Percentiles rank a stretch among this genome's conserved stretches.
Conservation (phyloP, 495 filamentous ascomycete species). For the Talaromyces nanjingensis region DNA sequence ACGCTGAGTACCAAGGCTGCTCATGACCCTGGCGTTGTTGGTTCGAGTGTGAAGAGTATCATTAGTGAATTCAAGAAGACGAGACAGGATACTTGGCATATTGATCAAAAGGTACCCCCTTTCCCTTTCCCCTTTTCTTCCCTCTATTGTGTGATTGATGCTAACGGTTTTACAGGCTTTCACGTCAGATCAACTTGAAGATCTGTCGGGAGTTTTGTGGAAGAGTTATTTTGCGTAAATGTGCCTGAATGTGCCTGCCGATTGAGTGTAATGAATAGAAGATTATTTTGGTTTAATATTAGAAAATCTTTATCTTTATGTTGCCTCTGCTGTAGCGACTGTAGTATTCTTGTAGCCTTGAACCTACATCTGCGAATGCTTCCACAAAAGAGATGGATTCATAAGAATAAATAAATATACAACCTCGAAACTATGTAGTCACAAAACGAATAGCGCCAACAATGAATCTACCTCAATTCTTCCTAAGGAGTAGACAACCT, state of each 20-base stretch:
- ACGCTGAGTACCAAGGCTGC: constrained; percentile 78
- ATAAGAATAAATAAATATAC: neutral
- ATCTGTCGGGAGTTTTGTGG: constrained; percentile 94
- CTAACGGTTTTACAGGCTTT: constrained; percentile 58
- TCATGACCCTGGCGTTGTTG: constrained; percentile 84
- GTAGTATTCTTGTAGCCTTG: neutral
- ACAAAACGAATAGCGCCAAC: neutral
- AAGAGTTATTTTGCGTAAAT: constrained; percentile 95
- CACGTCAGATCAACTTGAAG: constrained; percentile 83
- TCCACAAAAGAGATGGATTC: neutral
- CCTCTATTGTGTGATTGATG: no score
- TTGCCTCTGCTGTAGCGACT: neutral
- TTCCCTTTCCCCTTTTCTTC: neutral
- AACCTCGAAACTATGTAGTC: neutral
- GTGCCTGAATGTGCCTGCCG: neutral
- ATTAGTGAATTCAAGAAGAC: constrained; percentile 99
- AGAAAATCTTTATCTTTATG: neutral
- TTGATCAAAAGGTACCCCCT: constrained; percentile 95
- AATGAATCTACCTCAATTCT: neutral
- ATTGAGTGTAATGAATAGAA: neutral
- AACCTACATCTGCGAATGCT: neutral
- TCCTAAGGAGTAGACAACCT: constrained; percentile 15
- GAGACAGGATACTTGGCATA: constrained; percentile 96
- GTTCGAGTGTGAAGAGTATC: constrained; percentile 93
- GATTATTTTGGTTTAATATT: neutral